These are phyloP conservation scores for Penicillium griseofulvum DNA, from an alignment of 2,329 filamentous ascomycete genomes.

Conservation along the genomic window DNA sequence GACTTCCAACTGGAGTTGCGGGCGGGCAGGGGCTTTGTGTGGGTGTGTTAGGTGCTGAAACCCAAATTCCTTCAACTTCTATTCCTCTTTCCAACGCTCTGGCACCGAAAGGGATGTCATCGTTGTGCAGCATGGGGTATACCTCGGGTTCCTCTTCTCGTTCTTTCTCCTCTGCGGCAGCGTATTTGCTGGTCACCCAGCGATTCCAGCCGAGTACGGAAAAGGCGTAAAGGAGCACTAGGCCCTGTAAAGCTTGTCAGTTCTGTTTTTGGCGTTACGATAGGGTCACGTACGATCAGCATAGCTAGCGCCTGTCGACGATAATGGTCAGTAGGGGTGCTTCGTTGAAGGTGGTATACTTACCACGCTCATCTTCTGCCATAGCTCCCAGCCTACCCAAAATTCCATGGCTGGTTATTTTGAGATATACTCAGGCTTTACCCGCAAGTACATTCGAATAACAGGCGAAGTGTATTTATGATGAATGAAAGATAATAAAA, in stretches of 20 bases:
- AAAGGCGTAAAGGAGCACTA: conserved; percentile 67
- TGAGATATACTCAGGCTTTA: not conserved
- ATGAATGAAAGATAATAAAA: not conserved
- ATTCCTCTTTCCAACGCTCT: conserved; percentile 80
- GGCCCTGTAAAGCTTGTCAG: conserved; percentile 44
- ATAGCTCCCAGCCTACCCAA: conserved; percentile 71
- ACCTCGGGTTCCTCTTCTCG: conserved; percentile 53
- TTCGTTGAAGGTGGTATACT: conserved; percentile 38
- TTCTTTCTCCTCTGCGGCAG: conserved; percentile 66
- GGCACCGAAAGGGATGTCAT: conserved; percentile 79
- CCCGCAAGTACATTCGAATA: not conserved
- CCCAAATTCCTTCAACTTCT: conserved; percentile 82
- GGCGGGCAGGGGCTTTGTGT: conserved; percentile 22
- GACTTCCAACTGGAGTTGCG: conserved; percentile 23
- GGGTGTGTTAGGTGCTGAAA: conserved; percentile 52
- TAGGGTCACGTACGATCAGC: conserved; percentile 55
- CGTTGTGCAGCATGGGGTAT: conserved; percentile 52
- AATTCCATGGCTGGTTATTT: conserved; percentile 45
- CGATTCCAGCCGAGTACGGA: conserved; percentile 59
- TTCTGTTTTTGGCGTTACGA: not conserved
- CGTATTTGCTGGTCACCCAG: conserved; percentile 60
- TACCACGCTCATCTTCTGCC: conserved; percentile 90
- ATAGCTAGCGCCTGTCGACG: conserved; percentile 66
- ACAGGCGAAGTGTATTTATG: not conserved
- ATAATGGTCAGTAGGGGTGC: conserved; percentile 14